Percentiles rank a stretch among this genome's conserved stretches.
Conservation (phyloP, 1,139 yeast genomes). For the Pichia sp. region DNA sequence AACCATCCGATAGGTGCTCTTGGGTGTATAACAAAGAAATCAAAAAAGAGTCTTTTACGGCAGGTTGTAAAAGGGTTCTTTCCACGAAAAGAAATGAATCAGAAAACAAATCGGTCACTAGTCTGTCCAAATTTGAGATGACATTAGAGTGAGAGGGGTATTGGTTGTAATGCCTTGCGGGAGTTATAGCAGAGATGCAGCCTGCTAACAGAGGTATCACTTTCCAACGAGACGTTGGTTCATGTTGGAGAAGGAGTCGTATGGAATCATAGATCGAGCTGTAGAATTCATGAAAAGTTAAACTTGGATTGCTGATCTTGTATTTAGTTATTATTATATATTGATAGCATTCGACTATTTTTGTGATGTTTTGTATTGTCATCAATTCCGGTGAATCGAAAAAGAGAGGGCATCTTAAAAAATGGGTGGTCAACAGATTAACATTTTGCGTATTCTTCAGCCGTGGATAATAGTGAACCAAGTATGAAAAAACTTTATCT, state of each 20-base stretch:
- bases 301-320: constrained; percentile 58
- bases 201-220: constrained; percentile 57
- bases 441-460: constrained; percentile 58
- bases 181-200: constrained; percentile 38
- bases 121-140: constrained; percentile 23
- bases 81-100: constrained; percentile 8
- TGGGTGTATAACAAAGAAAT: constrained; percentile 22
- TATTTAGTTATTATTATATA: constrained; percentile 49
- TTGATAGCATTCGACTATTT: constrained; percentile 48
- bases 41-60: constrained; percentile 16
- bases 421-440: constrained; percentile 46
- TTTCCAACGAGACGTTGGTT: constrained; percentile 44
- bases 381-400: constrained; percentile 28
- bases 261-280: constrained; percentile 39
- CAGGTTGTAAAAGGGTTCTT: constrained; percentile 5
- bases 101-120: constrained; percentile 19
- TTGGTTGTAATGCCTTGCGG: constrained; percentile 23
- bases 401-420: constrained; percentile 46
- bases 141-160: constrained; percentile 25
- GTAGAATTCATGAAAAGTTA: constrained; percentile 51
- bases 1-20: constrained; percentile 22
- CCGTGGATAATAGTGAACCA: constrained; percentile 59
- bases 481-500: constrained; percentile 44
- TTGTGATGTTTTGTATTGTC: constrained; percentile 33
- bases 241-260: constrained; percentile 1